Base-by-base conservation (phyloP, 257 asterid species). In the Fraxinus excelsior region DNA sequence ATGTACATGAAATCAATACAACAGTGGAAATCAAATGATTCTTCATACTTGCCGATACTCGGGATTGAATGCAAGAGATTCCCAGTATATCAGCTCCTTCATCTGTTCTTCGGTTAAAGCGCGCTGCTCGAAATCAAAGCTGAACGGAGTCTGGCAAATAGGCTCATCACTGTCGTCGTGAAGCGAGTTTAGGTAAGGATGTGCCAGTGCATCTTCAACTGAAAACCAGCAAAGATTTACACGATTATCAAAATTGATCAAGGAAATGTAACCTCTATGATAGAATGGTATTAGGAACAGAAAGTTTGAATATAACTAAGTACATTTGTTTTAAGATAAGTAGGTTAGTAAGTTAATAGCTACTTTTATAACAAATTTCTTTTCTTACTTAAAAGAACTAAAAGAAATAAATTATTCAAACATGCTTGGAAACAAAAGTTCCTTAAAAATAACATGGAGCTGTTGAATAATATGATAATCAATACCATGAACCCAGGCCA, bases 101-200 rank as follows among this genome's bases (percentile, higher is more conserved):
- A 94, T 94, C 84, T 94, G 97, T 71, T 94, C 99, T 82, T 92
- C 99, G 4, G 91, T 82, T 91, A 94, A 78, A 1, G 97, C 97
- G 29, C 91, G 97, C 80, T 94, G 96, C 84, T 94, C 99, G 42
- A 94, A 92, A 89, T 94, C 97, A 42, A 94, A 94, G 93, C 76
- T 89, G 75, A 94, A 94, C 11, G 97, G 99, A 70, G 87, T 90
- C 83, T 70, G 25, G 83, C 97, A 91, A 73, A 84, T 77, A 2
- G 99, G 99, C 89, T 94, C 99, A 73, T 94, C 99, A 14, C 97
- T 94, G 80, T 91, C 90, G 88, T 94, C 98, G 5, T 94, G 98
- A 83, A 94, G 98, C 35, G 99, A 94, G 76, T 89, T 92, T 68
- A 94, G 87, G 82, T 94, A 94, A 0, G 99, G 97, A 81, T 94